Conservation (phyloP, 2,329 filamentous ascomycete species). For the Talaromyces amestolkiae region DNA sequence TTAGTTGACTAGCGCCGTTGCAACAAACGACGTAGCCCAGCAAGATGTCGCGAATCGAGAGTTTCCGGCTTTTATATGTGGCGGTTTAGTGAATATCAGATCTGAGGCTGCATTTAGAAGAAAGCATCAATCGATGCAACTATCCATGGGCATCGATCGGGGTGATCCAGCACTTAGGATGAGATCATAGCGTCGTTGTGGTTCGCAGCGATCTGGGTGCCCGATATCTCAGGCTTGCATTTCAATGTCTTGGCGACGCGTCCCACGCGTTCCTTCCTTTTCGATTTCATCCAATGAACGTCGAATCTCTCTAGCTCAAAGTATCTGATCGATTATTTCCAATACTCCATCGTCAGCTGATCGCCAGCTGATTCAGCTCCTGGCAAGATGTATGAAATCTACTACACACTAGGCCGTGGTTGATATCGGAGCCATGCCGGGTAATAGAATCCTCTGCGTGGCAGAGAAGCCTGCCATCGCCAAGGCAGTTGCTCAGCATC, state of each 20-base stretch:
- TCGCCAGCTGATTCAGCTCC: not conserved
- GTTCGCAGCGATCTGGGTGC: not conserved
- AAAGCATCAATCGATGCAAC: not conserved
- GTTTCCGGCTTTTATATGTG: not conserved
- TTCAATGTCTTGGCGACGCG: conserved; percentile 13
- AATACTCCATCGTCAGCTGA: not conserved
- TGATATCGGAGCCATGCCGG: conserved; percentile 16
- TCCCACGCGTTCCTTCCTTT: conserved; percentile 16
- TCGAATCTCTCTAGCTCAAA: not conserved
- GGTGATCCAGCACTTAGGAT: not conserved
- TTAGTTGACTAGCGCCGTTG: not conserved
- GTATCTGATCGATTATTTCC: not conserved
- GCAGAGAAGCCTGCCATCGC: conserved; percentile 93
- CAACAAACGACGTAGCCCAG: not conserved
- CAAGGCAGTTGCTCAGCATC: conserved; percentile 85
- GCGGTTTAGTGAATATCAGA: not conserved
- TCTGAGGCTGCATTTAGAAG: not conserved
- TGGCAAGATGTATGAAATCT: not conserved
- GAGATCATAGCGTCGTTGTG: conserved; percentile 8
- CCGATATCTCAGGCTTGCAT: not conserved
- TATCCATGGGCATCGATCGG: conserved; percentile 1
- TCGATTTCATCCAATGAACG: not conserved
- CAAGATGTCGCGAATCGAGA: not conserved
- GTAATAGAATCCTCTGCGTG: conserved; percentile 65
- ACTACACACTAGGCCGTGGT: not conserved